Percentiles rank a stretch among this genome's conserved stretches.
Conservation (phyloP, 768 basidiomycete genomes). For the Tephrocybe sp. region DNA sequence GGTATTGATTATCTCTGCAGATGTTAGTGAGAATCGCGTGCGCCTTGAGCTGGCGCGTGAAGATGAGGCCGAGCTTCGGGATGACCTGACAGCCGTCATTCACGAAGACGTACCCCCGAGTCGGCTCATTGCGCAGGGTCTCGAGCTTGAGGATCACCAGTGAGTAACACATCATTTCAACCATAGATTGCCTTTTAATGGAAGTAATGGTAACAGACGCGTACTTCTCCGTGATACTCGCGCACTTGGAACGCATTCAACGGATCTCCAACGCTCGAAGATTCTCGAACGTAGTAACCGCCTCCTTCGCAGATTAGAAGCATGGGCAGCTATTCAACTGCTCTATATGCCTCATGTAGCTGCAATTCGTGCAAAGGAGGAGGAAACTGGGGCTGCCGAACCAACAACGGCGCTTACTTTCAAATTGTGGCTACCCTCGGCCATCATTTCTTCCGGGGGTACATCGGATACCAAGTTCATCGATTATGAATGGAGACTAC, state of each 20-base stretch:
- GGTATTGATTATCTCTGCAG: neutral
- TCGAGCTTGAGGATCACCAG: too few relatives aligned
- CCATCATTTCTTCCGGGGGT: neutral
- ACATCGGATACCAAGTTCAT: slow-evolving; percentile 2
- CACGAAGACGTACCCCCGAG: slow-evolving; percentile 1
- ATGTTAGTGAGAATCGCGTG: slow-evolving; percentile 4
- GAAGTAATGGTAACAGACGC: slow-evolving; percentile 8
- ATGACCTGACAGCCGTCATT: neutral
- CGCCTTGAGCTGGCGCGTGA: neutral
- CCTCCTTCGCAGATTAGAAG: neutral
- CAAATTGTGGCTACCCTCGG: neutral
- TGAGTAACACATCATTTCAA: slow-evolving; percentile 14
- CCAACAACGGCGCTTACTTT: neutral
- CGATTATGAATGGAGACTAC: slow-evolving; percentile 8
- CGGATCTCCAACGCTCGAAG: too few relatives aligned
- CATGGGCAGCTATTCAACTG: neutral
- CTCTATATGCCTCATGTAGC: slow-evolving; percentile 1
- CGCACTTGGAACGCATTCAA: slow-evolving; percentile 21
- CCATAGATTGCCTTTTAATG: neutral
- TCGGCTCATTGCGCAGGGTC: too few relatives aligned
- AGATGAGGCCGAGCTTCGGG: neutral
- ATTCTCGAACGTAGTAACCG: too few relatives aligned
- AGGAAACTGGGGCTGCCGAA: neutral
- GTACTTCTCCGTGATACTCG: slow-evolving; percentile 12
- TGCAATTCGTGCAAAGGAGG: neutral